Evolutionary conservation across 306 rosid genomes (phyloP), one percentile per base, ranked within the genome.

Genomic region (Glycine soja): DNA sequence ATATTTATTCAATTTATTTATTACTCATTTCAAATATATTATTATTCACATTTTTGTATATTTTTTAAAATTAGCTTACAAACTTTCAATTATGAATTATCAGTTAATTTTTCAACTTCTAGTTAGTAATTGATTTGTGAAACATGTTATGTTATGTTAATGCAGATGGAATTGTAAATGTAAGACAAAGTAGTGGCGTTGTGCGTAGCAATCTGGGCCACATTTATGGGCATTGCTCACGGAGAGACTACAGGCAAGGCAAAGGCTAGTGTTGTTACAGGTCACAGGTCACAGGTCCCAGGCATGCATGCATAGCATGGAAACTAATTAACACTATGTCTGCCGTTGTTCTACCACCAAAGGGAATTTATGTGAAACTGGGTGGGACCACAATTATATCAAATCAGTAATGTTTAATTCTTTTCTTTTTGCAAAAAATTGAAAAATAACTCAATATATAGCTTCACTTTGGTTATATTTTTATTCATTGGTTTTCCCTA

Each of bases 211-310:
- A 75, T 80, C 65, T 61, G 12, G 14, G 24, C 76, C 80, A 53
- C 78, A 85, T 76, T 76, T 64, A 85, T 36, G 85, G 88, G 85
- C 85, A 81, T 81, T 71, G 83, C 62, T 81, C 52, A 52, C 83
- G 85, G 85, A 77, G 72, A 76, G 80, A 81, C 40, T n/a, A 80
- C 14, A 24, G 30, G 30, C 30, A 76, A 76, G 76, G 78, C 82
- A 75, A 24, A 24, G 30, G 30, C 2, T 24, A 71, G 14, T 43
- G 14, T 43, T 64, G 77, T 54, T 63, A 80, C 70, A 24, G 30
- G 30, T 24, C 30, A 0, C 30, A 47, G 85, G 87, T 52, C 83
- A 63, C 86, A 19, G 30, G 62, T 56, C 82, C 78, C 84, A 84
- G 81, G 48, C 75, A 74, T 58, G 69, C 74, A 24, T 24, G 30